These are phyloP conservation scores for Elaeagnus macrophylla DNA, from an alignment of 306 rosid genomes.

Conservation along the genomic window DNA sequence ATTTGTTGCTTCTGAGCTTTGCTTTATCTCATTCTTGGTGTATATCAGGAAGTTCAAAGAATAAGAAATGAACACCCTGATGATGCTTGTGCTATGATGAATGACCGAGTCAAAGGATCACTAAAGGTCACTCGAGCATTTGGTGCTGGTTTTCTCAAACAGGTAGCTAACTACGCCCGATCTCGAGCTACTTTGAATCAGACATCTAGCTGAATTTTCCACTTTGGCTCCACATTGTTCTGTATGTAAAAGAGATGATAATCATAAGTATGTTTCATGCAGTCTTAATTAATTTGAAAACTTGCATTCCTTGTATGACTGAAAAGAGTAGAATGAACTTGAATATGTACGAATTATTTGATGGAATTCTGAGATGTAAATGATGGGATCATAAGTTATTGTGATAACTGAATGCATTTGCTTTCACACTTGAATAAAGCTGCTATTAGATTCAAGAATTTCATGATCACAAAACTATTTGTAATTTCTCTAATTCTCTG, in stretches of 20 bases:
- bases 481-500: slow-evolving; percentile 13
- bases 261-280: no score
- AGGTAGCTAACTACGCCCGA: slow-evolving; percentile 35
- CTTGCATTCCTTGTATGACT: no score
- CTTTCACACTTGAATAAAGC: no score
- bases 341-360: no score
- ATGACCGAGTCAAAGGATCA: slow-evolving; percentile 93
- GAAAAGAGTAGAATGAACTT: no score
- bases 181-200: not conserved
- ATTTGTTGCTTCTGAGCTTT: not conserved
- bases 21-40: slow-evolving; percentile 9
- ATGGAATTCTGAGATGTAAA: no score
- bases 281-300: no score
- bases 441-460: not conserved
- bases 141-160: slow-evolving; percentile 97
- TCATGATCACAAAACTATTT: not conserved
- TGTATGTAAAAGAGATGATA: no score
- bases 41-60: slow-evolving; percentile 72
- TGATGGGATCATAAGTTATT: no score
- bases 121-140: slow-evolving; percentile 93
- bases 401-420: not conserved
- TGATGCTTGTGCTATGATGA: slow-evolving; percentile 68
- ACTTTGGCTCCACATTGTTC: no score
- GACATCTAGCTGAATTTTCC: no score
- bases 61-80: slow-evolving; percentile 71